A percentile compares a stretch with the other conserved stretches of the same genome.
phyloP scores from a whole-genome alignment of 2,329 filamentous ascomycete genomes.

The Ascochyta fabae region DNA sequence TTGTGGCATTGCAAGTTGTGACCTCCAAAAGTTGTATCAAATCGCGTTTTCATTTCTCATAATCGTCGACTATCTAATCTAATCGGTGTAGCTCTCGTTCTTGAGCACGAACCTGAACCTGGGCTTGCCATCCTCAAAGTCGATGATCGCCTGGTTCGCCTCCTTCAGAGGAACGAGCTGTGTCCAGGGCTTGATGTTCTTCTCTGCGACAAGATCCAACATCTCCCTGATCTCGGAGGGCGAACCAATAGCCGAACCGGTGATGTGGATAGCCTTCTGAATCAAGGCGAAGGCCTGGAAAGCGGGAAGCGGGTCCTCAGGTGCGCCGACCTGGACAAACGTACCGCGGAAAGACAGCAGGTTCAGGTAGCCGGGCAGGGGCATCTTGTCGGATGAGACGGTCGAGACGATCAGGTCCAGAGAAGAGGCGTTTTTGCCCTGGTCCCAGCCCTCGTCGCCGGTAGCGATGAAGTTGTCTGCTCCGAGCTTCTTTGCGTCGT shows the following conservation, averaged over 20 bases:
- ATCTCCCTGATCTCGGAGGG: conserved; percentile 37
- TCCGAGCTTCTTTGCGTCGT: conserved; percentile 64
- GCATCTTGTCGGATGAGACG: conserved; percentile 60
- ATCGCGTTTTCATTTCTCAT: background rate
- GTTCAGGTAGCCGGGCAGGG: conserved; percentile 63
- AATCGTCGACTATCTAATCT: background rate
- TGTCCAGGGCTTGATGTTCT: conserved; percentile 66
- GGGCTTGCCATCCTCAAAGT: conserved; percentile 63
- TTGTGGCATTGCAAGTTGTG: background rate
- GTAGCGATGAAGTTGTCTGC: conserved; percentile 68
- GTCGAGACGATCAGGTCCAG: conserved; percentile 67
- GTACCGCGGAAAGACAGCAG: conserved; percentile 65
- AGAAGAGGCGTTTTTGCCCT: conserved; percentile 58
- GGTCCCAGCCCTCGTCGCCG: conserved; percentile 65
- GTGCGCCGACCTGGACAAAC: conserved; percentile 71
- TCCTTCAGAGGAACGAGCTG: conserved; percentile 64
- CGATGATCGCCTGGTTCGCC: conserved; percentile 62
- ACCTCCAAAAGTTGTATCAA: background rate
- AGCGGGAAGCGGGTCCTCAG: conserved; percentile 59
- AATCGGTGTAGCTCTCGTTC: conserved; percentile 27
- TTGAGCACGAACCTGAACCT: conserved; percentile 50
- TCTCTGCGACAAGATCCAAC: conserved; percentile 65
- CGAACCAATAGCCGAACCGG: conserved; percentile 33
- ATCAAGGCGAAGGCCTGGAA: conserved; percentile 63
- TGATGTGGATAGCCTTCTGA: conserved; percentile 29